phyloP scores from a whole-genome alignment of 306 rosid species.

The Betula pendula region DNA sequence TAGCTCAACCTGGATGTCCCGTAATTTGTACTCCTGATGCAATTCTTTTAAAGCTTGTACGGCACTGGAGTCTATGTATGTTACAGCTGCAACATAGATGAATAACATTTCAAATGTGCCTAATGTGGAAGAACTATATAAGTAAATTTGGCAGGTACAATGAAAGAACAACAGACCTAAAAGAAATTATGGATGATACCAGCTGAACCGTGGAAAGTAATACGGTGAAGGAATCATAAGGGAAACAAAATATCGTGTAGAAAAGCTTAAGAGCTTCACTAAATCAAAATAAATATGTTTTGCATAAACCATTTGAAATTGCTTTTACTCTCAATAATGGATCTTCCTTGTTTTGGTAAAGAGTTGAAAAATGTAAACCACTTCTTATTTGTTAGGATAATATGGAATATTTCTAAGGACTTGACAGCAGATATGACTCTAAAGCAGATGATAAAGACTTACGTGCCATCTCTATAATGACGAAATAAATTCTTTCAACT shows the following conservation, averaged over 20 bases:
- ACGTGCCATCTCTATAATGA: conserved; percentile 95
- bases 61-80: conserved; percentile 92
- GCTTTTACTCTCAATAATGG: not conserved
- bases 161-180: not conserved
- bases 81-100: conserved; percentile 70
- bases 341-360: not conserved
- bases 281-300: no score
- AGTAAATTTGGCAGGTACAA: conserved; percentile 9
- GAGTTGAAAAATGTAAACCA: not conserved
- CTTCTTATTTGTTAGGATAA: not conserved
- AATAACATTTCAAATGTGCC: conserved; percentile 16
- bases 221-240: no score
- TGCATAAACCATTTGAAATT: not conserved
- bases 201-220: no score
- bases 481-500: conserved; percentile 86
- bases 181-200: not conserved
- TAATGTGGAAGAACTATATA: conserved; percentile 5
- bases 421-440: conserved; percentile 10
- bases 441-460: conserved; percentile 46
- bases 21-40: conserved; percentile 82
- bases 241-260: no score
- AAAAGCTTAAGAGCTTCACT: no score
- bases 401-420: not conserved
- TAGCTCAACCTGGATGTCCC: conserved; percentile 73
- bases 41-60: conserved; percentile 91